Conservation (phyloP, 192 early-diverging fungal genomes). For the Podila minutissima region DNA sequence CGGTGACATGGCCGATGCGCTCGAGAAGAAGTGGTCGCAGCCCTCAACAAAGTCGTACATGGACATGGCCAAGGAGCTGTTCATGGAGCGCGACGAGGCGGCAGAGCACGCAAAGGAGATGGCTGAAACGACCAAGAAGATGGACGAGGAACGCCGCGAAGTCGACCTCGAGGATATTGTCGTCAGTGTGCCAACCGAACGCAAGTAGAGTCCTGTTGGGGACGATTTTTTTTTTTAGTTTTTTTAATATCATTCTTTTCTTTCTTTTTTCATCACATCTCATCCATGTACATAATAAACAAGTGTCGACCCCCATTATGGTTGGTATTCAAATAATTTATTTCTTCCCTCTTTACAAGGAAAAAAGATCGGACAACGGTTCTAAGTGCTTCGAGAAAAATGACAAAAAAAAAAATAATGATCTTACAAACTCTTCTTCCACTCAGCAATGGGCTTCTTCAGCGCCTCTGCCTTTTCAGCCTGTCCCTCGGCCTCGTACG, state of each 20-base stretch:
- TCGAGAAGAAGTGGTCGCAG: slow-evolving; percentile 57
- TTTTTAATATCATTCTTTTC: not conserved
- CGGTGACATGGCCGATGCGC: slow-evolving; percentile 49
- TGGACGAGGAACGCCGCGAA: slow-evolving; percentile 34
- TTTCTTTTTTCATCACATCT: not conserved
- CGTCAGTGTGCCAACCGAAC: slow-evolving; percentile 31
- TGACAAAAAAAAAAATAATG: not conserved
- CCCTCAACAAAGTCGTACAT: slow-evolving; percentile 37
- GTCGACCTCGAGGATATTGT: slow-evolving; percentile 48
- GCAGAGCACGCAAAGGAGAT: slow-evolving; percentile 37
- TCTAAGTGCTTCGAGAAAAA: too few species aligned
- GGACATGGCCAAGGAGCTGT: slow-evolving; percentile 49
- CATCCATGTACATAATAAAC: not conserved
- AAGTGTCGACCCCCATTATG: too few species aligned
- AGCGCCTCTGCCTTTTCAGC: slow-evolving; percentile 23
- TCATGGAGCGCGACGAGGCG: slow-evolving; percentile 43
- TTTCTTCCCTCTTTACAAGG: too few species aligned
- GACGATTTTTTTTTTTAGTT: not conserved
- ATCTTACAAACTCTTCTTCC: slow-evolving; percentile 39
- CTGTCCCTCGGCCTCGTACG: slow-evolving; percentile 29
- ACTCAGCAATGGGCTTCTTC: slow-evolving; percentile 11
- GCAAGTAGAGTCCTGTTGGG: not conserved
- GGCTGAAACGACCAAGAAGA: slow-evolving; percentile 24
- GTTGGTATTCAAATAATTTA: too few species aligned
- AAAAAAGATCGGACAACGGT: too few species aligned